Evolutionary conservation across 2,329 filamentous ascomycete genomes (phyloP).

Genomic region (Alternaria solani): DNA sequence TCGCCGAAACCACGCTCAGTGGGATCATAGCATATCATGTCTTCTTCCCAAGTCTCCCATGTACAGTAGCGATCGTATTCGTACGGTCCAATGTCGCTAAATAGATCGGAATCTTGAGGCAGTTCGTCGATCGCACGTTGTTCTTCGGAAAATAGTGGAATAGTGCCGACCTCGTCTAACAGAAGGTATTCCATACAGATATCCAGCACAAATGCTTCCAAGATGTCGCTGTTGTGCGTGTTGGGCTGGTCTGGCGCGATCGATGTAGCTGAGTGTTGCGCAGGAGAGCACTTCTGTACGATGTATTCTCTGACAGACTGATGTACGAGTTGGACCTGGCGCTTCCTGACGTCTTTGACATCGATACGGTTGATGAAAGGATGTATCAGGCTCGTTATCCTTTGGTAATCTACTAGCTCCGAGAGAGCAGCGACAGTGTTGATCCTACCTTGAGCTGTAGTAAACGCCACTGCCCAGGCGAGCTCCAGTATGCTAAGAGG

Average conservation of each 20-base stretch:
- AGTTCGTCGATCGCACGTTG: not conserved
- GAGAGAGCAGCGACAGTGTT: not conserved
- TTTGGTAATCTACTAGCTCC: not conserved
- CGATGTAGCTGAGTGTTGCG: not conserved
- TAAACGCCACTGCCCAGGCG: not conserved
- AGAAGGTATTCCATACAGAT: not conserved
- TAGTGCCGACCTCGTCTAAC: not conserved
- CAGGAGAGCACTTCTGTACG: not conserved
- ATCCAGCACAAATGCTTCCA: not conserved
- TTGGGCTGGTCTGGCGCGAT: not conserved
- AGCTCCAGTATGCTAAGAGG: not conserved
- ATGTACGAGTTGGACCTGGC: not conserved
- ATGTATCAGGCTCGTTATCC: not conserved
- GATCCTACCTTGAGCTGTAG: not conserved
- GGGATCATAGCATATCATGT: not conserved
- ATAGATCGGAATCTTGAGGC: not conserved
- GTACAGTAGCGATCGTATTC: not conserved
- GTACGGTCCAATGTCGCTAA: not conserved
- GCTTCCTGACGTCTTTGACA: not conserved
- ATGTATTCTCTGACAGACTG: not conserved
- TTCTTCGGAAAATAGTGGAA: not conserved
- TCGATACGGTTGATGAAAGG: not conserved
- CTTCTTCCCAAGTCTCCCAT: not conserved
- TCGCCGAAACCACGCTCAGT: not conserved
- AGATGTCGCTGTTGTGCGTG: not conserved